A percentile compares a stretch with the other conserved stretches of the same genome.
phyloP scores from a whole-genome alignment of 148 eudicot genomes.

The Camellia japonica region DNA sequence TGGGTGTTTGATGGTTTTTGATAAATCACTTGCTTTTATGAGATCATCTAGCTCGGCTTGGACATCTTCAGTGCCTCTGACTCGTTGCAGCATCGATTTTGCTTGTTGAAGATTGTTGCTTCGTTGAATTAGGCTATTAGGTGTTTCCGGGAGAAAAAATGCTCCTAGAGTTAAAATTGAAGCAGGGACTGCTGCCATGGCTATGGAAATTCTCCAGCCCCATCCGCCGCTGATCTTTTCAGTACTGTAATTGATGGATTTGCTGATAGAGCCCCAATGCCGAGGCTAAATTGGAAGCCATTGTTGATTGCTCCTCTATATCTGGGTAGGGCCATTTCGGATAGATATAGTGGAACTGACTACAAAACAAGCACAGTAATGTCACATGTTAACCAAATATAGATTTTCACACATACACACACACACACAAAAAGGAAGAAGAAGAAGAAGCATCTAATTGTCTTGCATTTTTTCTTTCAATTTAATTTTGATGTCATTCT shows the following conservation, averaged over 20 bases:
- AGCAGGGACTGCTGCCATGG: conserved; percentile 6
- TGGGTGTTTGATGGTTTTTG: not conserved
- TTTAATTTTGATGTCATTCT: too few species aligned
- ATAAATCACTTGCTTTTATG: not conserved
- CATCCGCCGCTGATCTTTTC: not conserved
- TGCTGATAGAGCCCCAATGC: conserved; percentile 7
- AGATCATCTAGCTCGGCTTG: conserved; percentile 17
- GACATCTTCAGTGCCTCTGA: not conserved
- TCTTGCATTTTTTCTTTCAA: not conserved
- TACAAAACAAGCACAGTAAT: not conserved
- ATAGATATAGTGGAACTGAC: conserved; percentile 15
- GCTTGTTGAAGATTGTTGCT: not conserved
- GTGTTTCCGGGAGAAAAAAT: conserved; percentile 14
- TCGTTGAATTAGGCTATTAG: conserved; percentile 12
- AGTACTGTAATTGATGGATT: conserved; percentile 8
- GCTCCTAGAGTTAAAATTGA: conserved; percentile 7
- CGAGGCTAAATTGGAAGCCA: conserved; percentile 6
- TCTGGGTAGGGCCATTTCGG: conserved; percentile 18
- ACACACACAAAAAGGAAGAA: not conserved
- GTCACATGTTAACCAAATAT: not conserved
- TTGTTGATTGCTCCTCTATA: conserved; percentile 13
- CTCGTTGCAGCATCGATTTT: not conserved
- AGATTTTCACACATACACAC: not conserved
- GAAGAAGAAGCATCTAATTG: too few species aligned
- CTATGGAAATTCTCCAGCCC: conserved; percentile 10